These are phyloP conservation scores for Fusarium fujikuroi DNA, from an alignment of 2,329 filamentous ascomycete genomes.

Conservation along the genomic window DNA sequence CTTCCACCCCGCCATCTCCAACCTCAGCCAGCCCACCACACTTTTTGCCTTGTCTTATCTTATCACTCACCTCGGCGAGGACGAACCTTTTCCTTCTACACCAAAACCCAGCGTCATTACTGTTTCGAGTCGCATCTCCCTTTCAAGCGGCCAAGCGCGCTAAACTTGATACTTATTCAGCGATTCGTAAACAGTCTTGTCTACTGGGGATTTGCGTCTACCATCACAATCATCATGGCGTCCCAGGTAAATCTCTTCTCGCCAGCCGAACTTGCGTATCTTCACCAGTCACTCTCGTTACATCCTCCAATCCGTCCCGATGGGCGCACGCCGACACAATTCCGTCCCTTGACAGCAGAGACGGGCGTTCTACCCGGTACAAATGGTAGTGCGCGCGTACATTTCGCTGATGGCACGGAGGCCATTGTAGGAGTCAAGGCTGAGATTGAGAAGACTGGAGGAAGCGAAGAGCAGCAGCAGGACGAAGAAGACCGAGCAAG, in stretches of 20 bases:
- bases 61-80: conserved; percentile 49
- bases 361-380: conserved; percentile 88
- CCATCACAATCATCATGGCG: conserved; percentile 60
- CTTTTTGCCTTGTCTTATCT: conserved; percentile 46
- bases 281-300: conserved; percentile 86
- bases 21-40: conserved; percentile 31
- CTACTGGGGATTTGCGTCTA: neutral
- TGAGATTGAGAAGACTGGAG: conserved; percentile 81
- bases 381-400: conserved; percentile 92
- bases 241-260: conserved; percentile 82
- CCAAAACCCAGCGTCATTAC: conserved; percentile 25
- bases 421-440: conserved; percentile 96
- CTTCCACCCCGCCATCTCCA: conserved; percentile 37
- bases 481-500: conserved; percentile 56
- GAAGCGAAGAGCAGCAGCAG: conserved; percentile 51
- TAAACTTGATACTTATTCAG: neutral
- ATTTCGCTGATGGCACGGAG: conserved; percentile 94
- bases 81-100: conserved; percentile 40
- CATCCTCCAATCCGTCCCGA: conserved; percentile 89
- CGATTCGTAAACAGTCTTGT: neutral
- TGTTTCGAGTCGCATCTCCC: neutral
- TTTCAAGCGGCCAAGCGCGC: neutral
- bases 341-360: conserved; percentile 90
- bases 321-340: conserved; percentile 82
- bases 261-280: conserved; percentile 94